Conservation (phyloP, 2,329 filamentous ascomycete genomes). For the Fusarium nodosum region DNA sequence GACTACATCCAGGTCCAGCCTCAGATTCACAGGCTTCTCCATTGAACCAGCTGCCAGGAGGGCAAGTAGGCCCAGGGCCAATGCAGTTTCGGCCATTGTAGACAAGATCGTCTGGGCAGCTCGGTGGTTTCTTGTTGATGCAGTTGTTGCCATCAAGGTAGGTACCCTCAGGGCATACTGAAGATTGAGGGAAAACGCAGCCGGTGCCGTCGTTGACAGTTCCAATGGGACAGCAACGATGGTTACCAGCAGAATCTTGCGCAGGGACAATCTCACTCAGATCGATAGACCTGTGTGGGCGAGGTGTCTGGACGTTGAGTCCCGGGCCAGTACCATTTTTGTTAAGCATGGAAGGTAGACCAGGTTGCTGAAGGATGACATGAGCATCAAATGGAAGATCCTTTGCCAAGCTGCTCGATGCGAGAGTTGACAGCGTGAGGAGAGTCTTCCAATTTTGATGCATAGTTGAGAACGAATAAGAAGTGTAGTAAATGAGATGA, state of each 20-base stretch:
- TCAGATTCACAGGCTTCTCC: slow-evolving; percentile 14
- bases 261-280: slow-evolving; percentile 21
- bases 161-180: slow-evolving; percentile 24
- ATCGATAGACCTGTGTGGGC: slow-evolving; percentile 2
- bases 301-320: not conserved
- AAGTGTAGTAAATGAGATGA: not conserved
- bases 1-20: not conserved
- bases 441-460: not conserved
- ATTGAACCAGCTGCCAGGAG: slow-evolving; percentile 17
- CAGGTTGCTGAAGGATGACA: not conserved
- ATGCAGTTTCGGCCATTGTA: slow-evolving; percentile 26
- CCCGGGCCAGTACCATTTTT: not conserved
- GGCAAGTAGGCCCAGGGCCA: not conserved
- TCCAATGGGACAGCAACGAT: slow-evolving; percentile 27
- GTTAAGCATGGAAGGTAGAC: not conserved
- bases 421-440: not conserved
- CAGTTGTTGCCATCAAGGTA: slow-evolving; percentile 31
- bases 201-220: slow-evolving; percentile 34
- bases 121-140: slow-evolving; percentile 12
- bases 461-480: not conserved
- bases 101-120: slow-evolving; percentile 12
- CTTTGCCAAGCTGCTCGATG: not conserved
- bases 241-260: slow-evolving; percentile 16
- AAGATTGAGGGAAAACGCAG: slow-evolving; percentile 37
- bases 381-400: not conserved